Percentiles rank a stretch among this genome's conserved stretches.
Conservation (phyloP, 768 basidiomycete species). For the Fomitopsis serialis region DNA sequence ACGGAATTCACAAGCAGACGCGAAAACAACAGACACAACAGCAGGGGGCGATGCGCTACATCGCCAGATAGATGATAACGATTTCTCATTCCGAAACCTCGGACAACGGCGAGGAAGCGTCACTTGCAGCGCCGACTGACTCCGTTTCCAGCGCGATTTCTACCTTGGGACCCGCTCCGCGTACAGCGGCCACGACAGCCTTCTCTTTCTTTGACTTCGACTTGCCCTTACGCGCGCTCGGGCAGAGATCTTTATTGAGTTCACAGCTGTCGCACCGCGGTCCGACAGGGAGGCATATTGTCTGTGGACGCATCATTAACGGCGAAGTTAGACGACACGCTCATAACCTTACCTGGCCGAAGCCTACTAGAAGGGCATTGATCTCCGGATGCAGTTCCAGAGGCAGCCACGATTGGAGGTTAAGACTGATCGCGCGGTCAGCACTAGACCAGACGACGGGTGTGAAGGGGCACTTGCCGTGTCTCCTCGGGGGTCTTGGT, state of each 20-base stretch:
- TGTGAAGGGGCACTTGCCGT: conserved; percentile 36
- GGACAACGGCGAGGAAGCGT: background rate
- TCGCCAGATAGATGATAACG: too few species aligned
- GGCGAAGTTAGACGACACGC: background rate
- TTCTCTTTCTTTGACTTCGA: conserved; percentile 7
- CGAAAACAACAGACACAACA: background rate
- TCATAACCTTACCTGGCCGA: conserved; percentile 60
- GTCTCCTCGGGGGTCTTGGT: conserved; percentile 90
- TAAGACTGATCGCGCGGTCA: conserved; percentile 39
- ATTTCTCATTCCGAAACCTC: too few species aligned
- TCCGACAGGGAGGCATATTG: conserved; percentile 58
- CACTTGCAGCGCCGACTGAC: background rate
- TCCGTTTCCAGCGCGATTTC: conserved; percentile 33
- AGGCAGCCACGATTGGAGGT: conserved; percentile 82
- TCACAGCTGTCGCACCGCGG: conserved; percentile 64
- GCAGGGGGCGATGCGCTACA: background rate
- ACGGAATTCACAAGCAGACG: background rate
- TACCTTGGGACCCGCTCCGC: conserved; percentile 29
- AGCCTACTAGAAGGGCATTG: conserved; percentile 78
- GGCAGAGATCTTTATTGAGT: conserved; percentile 57
- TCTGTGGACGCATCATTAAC: conserved; percentile 32
- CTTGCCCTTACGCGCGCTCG: conserved; percentile 45
- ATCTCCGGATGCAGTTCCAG: conserved; percentile 67
- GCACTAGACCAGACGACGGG: background rate
- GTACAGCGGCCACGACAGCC: conserved; percentile 10